phyloP scores from a whole-genome alignment of 2,329 filamentous ascomycete genomes.

The Microdochium trichocladiopsis region DNA sequence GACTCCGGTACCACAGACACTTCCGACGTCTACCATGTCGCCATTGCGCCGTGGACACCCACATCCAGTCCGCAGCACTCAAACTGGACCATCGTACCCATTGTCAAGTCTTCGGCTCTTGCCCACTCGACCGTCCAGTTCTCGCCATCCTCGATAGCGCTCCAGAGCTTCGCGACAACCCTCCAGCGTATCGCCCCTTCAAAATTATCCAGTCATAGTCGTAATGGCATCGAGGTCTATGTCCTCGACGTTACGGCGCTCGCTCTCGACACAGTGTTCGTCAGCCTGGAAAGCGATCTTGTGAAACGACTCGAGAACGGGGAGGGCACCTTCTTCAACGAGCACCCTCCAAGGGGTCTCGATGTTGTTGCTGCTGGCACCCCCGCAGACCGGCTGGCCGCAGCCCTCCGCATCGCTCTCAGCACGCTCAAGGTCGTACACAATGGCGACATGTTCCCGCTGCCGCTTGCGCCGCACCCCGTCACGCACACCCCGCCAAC shows the following conservation, averaged over 20 bases:
- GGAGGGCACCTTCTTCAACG: slow-evolving; percentile 72
- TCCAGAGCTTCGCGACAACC: slow-evolving; percentile 72
- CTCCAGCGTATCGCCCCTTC: slow-evolving; percentile 70
- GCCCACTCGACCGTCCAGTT: slow-evolving; percentile 75
- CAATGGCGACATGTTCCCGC: slow-evolving; percentile 67
- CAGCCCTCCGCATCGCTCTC: slow-evolving; percentile 68
- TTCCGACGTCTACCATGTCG: slow-evolving; percentile 52
- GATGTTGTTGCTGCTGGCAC: slow-evolving; percentile 19
- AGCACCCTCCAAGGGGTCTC: slow-evolving; percentile 37
- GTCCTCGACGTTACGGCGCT: slow-evolving; percentile 76
- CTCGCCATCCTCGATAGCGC: slow-evolving; percentile 61
- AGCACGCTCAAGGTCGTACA: slow-evolving; percentile 71
- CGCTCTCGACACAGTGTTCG: slow-evolving; percentile 76
- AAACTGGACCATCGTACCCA: slow-evolving; percentile 80
- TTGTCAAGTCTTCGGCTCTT: slow-evolving; percentile 56
- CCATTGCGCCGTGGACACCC: slow-evolving; percentile 68
- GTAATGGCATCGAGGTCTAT: slow-evolving; percentile 75
- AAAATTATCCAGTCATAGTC: slow-evolving; percentile 64
- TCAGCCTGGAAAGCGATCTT: slow-evolving; percentile 76
- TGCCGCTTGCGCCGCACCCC: slow-evolving; percentile 77
- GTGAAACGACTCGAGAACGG: slow-evolving; percentile 75
- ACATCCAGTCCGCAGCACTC: slow-evolving; percentile 50
- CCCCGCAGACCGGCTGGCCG: slow-evolving; percentile 51
- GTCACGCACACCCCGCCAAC: slow-evolving; percentile 80
- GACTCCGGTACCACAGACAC: slow-evolving; percentile 18